phyloP scores from a whole-genome alignment of 805 yeast species.

The Yamadazyma tumulicola region DNA sequence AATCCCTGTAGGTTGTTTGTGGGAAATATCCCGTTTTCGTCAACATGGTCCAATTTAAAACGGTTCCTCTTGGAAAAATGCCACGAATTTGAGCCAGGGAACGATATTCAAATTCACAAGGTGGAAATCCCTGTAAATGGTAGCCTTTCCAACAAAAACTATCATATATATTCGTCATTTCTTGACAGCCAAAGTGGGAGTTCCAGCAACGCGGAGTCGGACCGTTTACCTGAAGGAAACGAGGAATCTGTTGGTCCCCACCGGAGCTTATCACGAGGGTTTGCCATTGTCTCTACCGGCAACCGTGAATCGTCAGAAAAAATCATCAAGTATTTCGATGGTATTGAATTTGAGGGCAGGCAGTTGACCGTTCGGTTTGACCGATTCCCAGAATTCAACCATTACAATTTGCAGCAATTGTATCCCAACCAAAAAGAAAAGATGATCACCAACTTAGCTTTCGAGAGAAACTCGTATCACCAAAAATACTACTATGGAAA shows the following conservation, averaged over 20 bases:
- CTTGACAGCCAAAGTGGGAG: not conserved
- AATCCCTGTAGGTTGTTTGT: slow-evolving; percentile 46
- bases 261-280: slow-evolving; percentile 41
- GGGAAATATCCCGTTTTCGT: slow-evolving; percentile 53
- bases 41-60: slow-evolving; percentile 35
- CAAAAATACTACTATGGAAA: slow-evolving; percentile 28
- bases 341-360: slow-evolving; percentile 55
- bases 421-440: slow-evolving; percentile 10
- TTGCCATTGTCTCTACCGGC: slow-evolving; percentile 58
- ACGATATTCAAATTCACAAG: slow-evolving; percentile 24
- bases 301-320: slow-evolving; percentile 43
- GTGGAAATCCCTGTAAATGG: slow-evolving; percentile 42
- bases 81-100: slow-evolving; percentile 24
- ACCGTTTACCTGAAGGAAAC: slow-evolving; percentile 3
- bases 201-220: slow-evolving; percentile 3
- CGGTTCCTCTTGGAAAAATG: slow-evolving; percentile 22
- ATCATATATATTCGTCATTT: not conserved
- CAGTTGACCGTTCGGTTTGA: slow-evolving; percentile 60
- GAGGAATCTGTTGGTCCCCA: not conserved
- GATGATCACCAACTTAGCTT: slow-evolving; percentile 23
- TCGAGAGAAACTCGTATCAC: slow-evolving; percentile 30
- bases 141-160: not conserved
- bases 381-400: slow-evolving; percentile 43
- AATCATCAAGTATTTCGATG: slow-evolving; percentile 50
- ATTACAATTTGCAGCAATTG: slow-evolving; percentile 23